Evolutionary conservation across 352 stramenopile species (phyloP).

Genomic region (Chrysophaeum taylorii): DNA sequence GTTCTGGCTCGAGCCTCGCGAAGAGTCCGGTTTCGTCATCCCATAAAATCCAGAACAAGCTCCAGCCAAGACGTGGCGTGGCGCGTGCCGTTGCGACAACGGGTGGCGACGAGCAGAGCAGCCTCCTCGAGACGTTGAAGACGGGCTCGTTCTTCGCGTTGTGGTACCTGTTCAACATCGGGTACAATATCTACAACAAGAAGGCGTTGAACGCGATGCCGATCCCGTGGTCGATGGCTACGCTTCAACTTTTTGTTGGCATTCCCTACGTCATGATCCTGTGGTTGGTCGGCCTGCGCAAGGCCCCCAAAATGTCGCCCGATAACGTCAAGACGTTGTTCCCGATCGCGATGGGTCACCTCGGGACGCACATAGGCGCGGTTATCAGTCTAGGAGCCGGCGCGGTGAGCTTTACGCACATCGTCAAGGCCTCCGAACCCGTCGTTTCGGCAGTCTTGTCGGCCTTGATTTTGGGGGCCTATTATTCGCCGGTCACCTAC

Average conservation of each 20-base stretch:
- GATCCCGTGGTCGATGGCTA: constrained; percentile 37
- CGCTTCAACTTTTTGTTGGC: constrained; percentile 36
- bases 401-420: constrained; percentile 44
- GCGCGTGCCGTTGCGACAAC: not conserved
- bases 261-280: constrained; percentile 34
- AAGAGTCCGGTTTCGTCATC: too few species aligned
- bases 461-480: constrained; percentile 30
- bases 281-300: constrained; percentile 31
- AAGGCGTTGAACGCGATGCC: constrained; percentile 36
- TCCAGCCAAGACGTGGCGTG: too few species aligned
- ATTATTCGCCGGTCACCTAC: constrained; percentile 31
- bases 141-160: constrained; percentile 36
- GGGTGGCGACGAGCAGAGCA: not conserved
- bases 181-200: constrained; percentile 37
- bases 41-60: too few species aligned
- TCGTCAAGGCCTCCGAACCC: constrained; percentile 46
- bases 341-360: constrained; percentile 25
- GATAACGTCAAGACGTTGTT: constrained; percentile 25
- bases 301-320: constrained; percentile 19
- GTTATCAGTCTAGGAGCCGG: constrained; percentile 40
- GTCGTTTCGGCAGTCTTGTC: constrained; percentile 36
- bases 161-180: constrained; percentile 38
- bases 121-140: constrained; percentile 28
- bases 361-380: constrained; percentile 36
- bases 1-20: too few species aligned